These are phyloP conservation scores for Peronospora destructor DNA, from an alignment of 352 stramenopile genomes.

Conservation along the genomic window DNA sequence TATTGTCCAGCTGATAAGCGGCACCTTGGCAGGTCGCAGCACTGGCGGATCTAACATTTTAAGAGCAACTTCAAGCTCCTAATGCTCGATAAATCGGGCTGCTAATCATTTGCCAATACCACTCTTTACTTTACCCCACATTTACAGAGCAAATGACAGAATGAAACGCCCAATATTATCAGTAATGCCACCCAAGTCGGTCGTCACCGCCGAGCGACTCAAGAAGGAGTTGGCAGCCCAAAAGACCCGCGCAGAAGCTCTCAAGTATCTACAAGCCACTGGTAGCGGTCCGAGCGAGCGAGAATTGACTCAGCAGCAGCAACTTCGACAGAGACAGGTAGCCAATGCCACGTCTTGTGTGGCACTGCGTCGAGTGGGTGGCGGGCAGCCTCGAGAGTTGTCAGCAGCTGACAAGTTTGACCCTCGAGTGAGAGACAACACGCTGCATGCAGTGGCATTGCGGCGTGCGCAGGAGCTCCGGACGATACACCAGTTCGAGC, in stretches of 20 bases:
- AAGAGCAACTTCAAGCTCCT: too few species aligned
- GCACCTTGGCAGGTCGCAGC: too few species aligned
- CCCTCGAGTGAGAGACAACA: slow-evolving; percentile 64
- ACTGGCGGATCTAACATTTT: too few species aligned
- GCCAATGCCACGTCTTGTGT: slow-evolving; percentile 39
- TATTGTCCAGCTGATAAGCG: too few species aligned
- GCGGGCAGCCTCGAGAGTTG: slow-evolving; percentile 12
- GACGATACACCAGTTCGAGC: slow-evolving; percentile 19
- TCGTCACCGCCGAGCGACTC: slow-evolving; percentile 28
- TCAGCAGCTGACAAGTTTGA: slow-evolving; percentile 26
- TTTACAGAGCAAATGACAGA: too few species aligned
- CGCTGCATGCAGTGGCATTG: slow-evolving; percentile 51
- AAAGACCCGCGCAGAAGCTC: slow-evolving; percentile 50
- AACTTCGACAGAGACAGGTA: slow-evolving; percentile 41
- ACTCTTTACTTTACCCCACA: too few species aligned
- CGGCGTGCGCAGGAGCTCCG: slow-evolving; percentile 40
- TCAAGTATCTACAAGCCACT: slow-evolving; percentile 54
- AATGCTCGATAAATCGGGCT: too few species aligned
- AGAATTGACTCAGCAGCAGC: slow-evolving; percentile 55
- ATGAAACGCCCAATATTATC: background rate
- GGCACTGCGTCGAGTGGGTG: slow-evolving; percentile 34
- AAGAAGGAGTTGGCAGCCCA: slow-evolving; percentile 59
- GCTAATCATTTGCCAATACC: too few species aligned
- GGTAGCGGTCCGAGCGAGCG: slow-evolving; percentile 59
- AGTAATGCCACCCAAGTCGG: slow-evolving; percentile 31